A percentile compares a stretch with the other conserved stretches of the same genome.
Evolutionary conservation across 2,329 filamentous ascomycete genomes (phyloP).

Genomic region (Xylaria hypoxylon): DNA sequence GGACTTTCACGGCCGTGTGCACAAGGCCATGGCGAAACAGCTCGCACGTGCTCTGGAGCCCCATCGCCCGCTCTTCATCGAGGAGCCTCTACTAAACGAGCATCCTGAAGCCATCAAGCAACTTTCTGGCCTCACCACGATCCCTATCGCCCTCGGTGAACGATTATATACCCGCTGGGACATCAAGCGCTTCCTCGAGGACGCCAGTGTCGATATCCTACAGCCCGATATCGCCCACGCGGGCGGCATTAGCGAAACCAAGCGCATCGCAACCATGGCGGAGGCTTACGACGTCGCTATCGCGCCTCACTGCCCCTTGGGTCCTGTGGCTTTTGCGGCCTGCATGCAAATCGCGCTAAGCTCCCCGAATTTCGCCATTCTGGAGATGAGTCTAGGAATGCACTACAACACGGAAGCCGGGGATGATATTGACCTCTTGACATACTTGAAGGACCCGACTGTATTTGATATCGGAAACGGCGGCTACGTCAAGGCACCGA

Average conservation of each 20-base stretch:
- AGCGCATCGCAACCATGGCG: conserved; percentile 75
- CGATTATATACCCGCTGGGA: conserved; percentile 77
- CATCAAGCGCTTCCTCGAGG: conserved; percentile 76
- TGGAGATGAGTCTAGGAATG: conserved; percentile 83
- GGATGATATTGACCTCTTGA: conserved; percentile 67
- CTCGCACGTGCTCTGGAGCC: conserved; percentile 75
- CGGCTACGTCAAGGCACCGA: conserved; percentile 72
- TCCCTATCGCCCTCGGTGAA: conserved; percentile 79
- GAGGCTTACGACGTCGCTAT: conserved; percentile 80
- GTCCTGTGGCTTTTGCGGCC: conserved; percentile 78
- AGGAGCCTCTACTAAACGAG: conserved; percentile 78
- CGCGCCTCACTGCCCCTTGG: conserved; percentile 79
- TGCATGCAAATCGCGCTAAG: conserved; percentile 73
- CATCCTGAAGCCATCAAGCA: conserved; percentile 74
- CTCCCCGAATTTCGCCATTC: conserved; percentile 75
- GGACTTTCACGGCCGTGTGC: conserved; percentile 82
- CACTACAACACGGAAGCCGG: conserved; percentile 77
- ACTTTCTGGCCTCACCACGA: conserved; percentile 64
- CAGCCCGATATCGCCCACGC: conserved; percentile 80
- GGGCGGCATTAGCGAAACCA: conserved; percentile 78
- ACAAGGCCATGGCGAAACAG: conserved; percentile 85
- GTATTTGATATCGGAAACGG: conserved; percentile 72
- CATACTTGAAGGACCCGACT: conserved; percentile 72
- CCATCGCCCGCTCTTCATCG: conserved; percentile 78
- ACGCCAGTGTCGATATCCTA: conserved; percentile 75